phyloP scores from a whole-genome alignment of 352 stramenopile species.

The Aphanomyces invadans region DNA sequence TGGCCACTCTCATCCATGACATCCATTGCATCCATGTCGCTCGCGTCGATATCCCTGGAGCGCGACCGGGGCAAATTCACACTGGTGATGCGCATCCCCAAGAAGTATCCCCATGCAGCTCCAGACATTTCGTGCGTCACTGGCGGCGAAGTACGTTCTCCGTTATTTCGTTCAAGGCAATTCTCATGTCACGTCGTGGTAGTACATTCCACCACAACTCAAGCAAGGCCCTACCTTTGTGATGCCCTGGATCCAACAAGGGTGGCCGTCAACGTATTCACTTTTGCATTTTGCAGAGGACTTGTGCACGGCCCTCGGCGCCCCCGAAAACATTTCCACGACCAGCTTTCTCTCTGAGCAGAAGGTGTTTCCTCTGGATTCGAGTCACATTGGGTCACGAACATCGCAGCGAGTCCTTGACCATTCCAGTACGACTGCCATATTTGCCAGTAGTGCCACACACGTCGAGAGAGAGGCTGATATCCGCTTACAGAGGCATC shows the following conservation, averaged over 20 bases:
- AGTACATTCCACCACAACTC: slow-evolving; percentile 40
- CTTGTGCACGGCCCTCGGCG: slow-evolving; percentile 32
- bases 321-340: slow-evolving; percentile 11
- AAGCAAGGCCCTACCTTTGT: slow-evolving; percentile 35
- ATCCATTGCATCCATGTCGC: slow-evolving; percentile 30
- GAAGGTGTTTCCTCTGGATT: slow-evolving; percentile 17
- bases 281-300: slow-evolving; percentile 41
- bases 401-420: neutral
- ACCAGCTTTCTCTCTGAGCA: slow-evolving; percentile 15
- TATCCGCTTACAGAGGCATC: neutral
- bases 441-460: neutral
- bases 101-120: slow-evolving; percentile 10
- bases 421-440: neutral
- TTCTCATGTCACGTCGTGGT: neutral
- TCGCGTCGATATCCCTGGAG: slow-evolving; percentile 31
- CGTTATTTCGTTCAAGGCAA: neutral
- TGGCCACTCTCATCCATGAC: slow-evolving; percentile 30
- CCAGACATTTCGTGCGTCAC: slow-evolving; percentile 26
- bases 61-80: slow-evolving; percentile 22
- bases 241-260: slow-evolving; percentile 43
- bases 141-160: slow-evolving; percentile 23
- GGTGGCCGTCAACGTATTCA: slow-evolving; percentile 49
- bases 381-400: neutral
- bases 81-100: slow-evolving; percentile 25
- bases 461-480: too few species aligned